Conservation (phyloP, 768 basidiomycete genomes). For the Hemileccinum impolitum region DNA sequence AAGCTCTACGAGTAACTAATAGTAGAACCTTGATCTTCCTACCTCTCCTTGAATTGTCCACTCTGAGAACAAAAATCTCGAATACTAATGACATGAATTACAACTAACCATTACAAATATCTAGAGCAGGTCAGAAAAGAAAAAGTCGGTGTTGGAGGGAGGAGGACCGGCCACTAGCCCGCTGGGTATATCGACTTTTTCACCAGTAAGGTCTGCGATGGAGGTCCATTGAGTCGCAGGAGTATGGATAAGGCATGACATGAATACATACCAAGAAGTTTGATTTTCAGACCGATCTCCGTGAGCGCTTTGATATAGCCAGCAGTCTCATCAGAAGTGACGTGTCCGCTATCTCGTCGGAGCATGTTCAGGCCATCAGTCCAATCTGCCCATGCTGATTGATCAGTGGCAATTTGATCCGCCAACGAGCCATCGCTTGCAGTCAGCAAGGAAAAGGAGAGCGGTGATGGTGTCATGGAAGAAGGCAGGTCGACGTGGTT, state of each 20-base stretch:
- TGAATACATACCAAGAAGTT: conserved; percentile 64
- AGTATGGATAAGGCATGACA: neutral
- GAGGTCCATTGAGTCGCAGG: neutral
- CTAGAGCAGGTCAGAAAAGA: conserved; percentile 65
- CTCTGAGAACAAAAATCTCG: neutral
- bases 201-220: conserved; percentile 76
- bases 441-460: conserved; percentile 76
- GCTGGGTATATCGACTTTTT: conserved; percentile 85
- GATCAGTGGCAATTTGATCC: conserved; percentile 75
- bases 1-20: conserved; percentile 23
- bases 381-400: conserved; percentile 88
- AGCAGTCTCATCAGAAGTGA: conserved; percentile 80
- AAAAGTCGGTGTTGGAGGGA: conserved; percentile 78
- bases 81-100: conserved; percentile 6
- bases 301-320: conserved; percentile 84
- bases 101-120: conserved; percentile 15
- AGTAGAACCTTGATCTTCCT: conserved; percentile 11
- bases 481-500: conserved; percentile 60
- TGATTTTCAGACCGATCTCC: conserved; percentile 89
- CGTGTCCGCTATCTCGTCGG: conserved; percentile 75
- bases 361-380: conserved; percentile 91
- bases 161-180: conserved; percentile 75
- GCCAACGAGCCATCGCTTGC: conserved; percentile 69
- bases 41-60: conserved; percentile 3
- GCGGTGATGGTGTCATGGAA: conserved; percentile 55